Conservation (phyloP, 164 flowering plant species). For the Chloranthus sessilifolius region DNA sequence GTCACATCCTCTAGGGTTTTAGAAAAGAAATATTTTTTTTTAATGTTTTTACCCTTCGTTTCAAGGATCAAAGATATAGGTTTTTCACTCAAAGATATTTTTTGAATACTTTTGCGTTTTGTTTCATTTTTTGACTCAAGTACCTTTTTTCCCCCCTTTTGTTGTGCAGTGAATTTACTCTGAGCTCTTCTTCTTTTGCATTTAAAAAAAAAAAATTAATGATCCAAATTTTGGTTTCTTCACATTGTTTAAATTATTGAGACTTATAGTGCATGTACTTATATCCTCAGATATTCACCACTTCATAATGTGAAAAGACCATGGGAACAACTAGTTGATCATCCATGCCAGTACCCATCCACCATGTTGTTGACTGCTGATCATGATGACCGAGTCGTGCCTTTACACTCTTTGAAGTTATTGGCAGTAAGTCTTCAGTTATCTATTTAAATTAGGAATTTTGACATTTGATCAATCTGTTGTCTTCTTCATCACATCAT, state of each 20-base stretch:
- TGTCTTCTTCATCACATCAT: no score
- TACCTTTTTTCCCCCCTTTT: background rate
- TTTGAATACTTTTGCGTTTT: background rate
- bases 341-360: constrained; percentile 64
- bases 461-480: no score
- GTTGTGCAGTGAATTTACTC: no score
- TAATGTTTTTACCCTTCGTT: no score
- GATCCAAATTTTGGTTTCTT: background rate
- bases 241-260: background rate
- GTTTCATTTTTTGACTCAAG: background rate
- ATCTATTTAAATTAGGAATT: background rate
- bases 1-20: no score
- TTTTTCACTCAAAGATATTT: no score
- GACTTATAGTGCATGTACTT: background rate
- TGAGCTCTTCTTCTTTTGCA: background rate
- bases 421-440: constrained; percentile 63
- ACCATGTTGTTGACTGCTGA: constrained; percentile 97
- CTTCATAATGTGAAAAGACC: constrained; percentile 94
- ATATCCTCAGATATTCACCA: constrained; percentile 74
- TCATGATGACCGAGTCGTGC: constrained; percentile 98
- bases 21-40: no score
- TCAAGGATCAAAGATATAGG: no score
- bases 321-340: constrained; percentile 60
- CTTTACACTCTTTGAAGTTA: constrained; percentile 84
- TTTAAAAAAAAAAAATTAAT: no score